Percentiles rank a stretch among this genome's conserved stretches.
Evolutionary conservation across 345 rosid genomes (phyloP).

Genomic region (Sisymbrium altissimum): DNA sequence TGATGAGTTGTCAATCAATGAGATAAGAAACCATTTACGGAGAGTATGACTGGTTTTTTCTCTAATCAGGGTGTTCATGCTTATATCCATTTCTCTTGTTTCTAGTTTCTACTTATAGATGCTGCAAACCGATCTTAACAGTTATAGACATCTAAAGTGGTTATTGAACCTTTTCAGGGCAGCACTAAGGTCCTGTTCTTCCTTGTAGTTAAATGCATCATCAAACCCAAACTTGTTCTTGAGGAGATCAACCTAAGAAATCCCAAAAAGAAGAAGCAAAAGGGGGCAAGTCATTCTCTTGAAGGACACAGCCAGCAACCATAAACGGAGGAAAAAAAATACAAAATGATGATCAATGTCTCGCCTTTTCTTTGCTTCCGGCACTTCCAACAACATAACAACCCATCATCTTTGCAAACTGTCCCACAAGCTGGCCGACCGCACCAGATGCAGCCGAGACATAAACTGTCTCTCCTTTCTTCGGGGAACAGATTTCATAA

Average conservation of each 20-base stretch:
- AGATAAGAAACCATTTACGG: background rate
- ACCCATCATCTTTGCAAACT: constrained; percentile 47
- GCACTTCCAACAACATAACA: constrained; percentile 61
- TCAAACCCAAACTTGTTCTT: constrained; percentile 65
- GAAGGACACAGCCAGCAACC: background rate
- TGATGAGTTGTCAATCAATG: background rate
- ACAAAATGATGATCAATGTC: background rate
- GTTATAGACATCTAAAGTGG: background rate
- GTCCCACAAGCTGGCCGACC: constrained; percentile 57
- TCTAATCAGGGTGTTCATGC: background rate
- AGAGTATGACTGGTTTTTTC: background rate
- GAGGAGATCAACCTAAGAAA: constrained; percentile 52
- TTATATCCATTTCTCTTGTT: constrained; percentile 1
- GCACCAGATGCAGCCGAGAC: constrained; percentile 60
- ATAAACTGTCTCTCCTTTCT: constrained; percentile 42
- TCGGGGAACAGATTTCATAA: constrained; percentile 43
- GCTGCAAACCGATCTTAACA: background rate
- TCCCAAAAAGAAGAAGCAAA: background rate
- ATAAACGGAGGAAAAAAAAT: background rate
- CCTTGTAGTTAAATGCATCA: constrained; percentile 77
- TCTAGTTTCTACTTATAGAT: background rate
- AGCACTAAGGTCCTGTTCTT: constrained; percentile 46
- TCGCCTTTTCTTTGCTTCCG: constrained; percentile 48
- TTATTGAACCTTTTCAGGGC: constrained; percentile 54
- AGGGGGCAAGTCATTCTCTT: constrained; percentile 5